These are phyloP conservation scores for Prunus salicina DNA, from an alignment of 306 rosid genomes.

Conservation along the genomic window DNA sequence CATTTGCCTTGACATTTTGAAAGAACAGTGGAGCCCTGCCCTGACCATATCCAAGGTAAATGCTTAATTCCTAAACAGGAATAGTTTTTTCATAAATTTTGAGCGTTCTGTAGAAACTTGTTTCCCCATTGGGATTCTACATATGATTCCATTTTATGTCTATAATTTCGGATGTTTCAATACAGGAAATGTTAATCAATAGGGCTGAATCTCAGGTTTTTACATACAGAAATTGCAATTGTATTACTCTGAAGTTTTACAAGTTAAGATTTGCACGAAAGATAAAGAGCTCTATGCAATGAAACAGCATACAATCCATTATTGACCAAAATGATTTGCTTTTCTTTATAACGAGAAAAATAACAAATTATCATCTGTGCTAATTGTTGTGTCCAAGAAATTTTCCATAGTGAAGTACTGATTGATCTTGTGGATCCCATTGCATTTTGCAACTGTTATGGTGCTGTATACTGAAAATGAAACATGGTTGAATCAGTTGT, in stretches of 20 bases:
- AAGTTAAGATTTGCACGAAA: neutral
- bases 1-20: conserved; percentile 74
- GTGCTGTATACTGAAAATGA: neutral
- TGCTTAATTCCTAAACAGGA: neutral
- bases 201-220: neutral
- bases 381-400: neutral
- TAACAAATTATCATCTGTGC: neutral
- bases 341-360: neutral
- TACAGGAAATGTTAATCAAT: neutral
- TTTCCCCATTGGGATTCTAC: neutral
- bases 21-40: conserved; percentile 85
- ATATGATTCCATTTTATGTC: neutral
- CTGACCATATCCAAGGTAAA: conserved; percentile 70
- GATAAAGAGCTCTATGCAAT: neutral
- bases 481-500: neutral
- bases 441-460: neutral
- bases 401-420: neutral
- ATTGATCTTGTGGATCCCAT: neutral
- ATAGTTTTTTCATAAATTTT: neutral
- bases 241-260: neutral
- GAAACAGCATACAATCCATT: neutral
- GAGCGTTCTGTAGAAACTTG: neutral
- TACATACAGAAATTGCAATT: neutral
- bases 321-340: neutral
- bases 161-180: neutral